Evolutionary conservation across 164 flowering plant species (phyloP).

Genomic region (Aristolochia fimbriata): DNA sequence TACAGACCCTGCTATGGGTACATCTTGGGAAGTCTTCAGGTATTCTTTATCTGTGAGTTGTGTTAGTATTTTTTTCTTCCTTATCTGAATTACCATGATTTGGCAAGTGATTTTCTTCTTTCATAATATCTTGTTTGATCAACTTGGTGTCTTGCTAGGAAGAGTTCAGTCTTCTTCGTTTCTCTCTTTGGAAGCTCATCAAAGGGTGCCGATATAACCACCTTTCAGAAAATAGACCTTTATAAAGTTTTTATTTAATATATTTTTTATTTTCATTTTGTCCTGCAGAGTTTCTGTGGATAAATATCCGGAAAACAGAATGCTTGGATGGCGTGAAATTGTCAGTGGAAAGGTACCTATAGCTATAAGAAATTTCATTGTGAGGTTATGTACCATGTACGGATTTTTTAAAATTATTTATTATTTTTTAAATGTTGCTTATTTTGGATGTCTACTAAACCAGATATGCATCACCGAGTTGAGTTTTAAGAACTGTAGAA

Average conservation of each 20-base stretch:
- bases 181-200: neutral
- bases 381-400: neutral
- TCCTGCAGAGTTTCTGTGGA: conserved; percentile 48
- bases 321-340: conserved; percentile 86
- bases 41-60: conserved; percentile 9
- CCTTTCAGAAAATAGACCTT: neutral
- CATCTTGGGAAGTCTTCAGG: conserved; percentile 87
- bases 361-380: neutral
- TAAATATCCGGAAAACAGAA: conserved; percentile 54
- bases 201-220: too few relatives aligned
- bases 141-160: too few relatives aligned
- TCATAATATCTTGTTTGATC: neutral
- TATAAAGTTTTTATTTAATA: neutral
- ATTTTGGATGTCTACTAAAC: too few relatives aligned
- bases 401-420: too few relatives aligned
- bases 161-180: too few relatives aligned
- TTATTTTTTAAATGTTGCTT: too few relatives aligned
- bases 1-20: conserved; percentile 21
- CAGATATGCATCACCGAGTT: too few relatives aligned
- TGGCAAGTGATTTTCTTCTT: neutral
- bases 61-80: neutral
- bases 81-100: neutral
- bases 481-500: too few relatives aligned
- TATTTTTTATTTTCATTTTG: neutral
- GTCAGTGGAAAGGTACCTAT: conserved; percentile 53